Evolutionary conservation across 805 yeast species (phyloP), one percentile per base, ranked within the genome.

Genomic region (Kuraishia cidri): DNA sequence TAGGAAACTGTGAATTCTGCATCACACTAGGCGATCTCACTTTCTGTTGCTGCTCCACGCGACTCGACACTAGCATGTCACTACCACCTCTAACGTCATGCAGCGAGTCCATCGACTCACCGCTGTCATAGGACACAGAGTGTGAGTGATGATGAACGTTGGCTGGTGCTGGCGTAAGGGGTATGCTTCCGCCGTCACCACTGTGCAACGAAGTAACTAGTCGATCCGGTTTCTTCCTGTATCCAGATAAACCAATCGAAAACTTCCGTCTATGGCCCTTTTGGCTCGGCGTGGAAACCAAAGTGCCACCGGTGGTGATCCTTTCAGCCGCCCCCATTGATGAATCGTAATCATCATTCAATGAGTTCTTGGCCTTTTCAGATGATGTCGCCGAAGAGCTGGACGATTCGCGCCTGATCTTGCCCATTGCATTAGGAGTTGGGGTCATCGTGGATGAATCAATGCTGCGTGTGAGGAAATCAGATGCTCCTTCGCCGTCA

Each of bases 21-120:
- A 22, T 29, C 38, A 26, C 35, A 25, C 21, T 32, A 5, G 51
- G 43, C 8, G 52, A 41, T 13, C 35, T 30, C 19, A 21, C 13
- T 14, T 33, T 31, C 24, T 47, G 46, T 38, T 51, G 60, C 37
- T 75, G 80, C 42, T 75, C 80, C 29, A 75, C 44, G 43, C 77
- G 57, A 32, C 78, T 68, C 3, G 80, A 72, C 6, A 74, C 54
- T 43, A 77, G 60, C 80, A 75, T 75, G 47, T 77, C 80, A 31
- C 64, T 56, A 12, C 73, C 79, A 9, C 69, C 75, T 38, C 48
- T 47, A 9, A 61, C 58, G 7, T 69, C 74, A 42, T 69, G 77
- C 41, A 77, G 63, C 34, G 80, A 66, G 39, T 69, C 72, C 25
- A 70, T 54, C 1, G 79, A 73, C 40, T 79, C 83, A 41, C 72